Evolutionary conservation across 129 eudicot genomes (phyloP).

Genomic region (Flaveria robusta): DNA sequence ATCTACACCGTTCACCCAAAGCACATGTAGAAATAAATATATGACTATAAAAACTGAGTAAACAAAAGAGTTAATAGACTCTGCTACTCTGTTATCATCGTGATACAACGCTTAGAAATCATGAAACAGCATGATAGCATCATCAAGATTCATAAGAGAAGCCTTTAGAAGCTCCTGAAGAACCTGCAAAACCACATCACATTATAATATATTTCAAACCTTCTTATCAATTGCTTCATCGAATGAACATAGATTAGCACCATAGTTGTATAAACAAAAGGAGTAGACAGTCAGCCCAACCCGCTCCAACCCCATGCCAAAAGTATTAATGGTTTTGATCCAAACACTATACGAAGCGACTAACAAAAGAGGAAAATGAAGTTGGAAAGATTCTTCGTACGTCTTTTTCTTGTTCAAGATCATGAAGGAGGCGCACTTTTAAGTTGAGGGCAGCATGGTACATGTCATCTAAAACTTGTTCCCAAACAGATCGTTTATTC

Average conservation of each 20-base stretch:
- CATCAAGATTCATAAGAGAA: conserved; percentile 72
- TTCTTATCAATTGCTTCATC: background rate
- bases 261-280: background rate
- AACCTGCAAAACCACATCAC: conserved; percentile 39
- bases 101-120: conserved; percentile 41
- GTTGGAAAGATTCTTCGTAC: conserved; percentile 36
- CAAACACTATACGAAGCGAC: background rate
- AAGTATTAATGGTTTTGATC: background rate
- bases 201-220: background rate
- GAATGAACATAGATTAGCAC: background rate
- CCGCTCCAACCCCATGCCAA: background rate
- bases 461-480: conserved; percentile 72
- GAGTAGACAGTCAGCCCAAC: background rate
- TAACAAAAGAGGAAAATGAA: background rate
- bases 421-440: conserved; percentile 55
- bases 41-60: background rate
- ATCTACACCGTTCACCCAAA: too few relatives aligned
- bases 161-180: conserved; percentile 58
- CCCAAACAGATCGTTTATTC: conserved; percentile 55
- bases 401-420: conserved; percentile 65
- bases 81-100: background rate
- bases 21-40: background rate
- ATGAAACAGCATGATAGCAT: conserved; percentile 69
- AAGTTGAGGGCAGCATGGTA: conserved; percentile 91
- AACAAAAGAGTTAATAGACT: background rate